Percentiles rank a stretch among this genome's conserved stretches.
These are phyloP conservation scores for Chrysoporthe cubensis DNA, from an alignment of 2,329 filamentous ascomycete genomes.

Conservation along the genomic window DNA sequence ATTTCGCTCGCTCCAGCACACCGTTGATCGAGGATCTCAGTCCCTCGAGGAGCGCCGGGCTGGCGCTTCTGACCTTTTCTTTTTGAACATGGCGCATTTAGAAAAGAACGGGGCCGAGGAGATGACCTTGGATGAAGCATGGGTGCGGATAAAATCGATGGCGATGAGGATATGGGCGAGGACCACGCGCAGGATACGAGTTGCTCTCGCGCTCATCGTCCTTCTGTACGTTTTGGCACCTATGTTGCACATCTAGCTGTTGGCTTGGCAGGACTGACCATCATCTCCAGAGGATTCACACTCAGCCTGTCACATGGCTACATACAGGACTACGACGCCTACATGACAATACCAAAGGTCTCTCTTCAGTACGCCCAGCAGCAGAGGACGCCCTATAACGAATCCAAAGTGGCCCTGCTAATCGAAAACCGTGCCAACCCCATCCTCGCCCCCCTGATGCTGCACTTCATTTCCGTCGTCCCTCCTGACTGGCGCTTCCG, in stretches of 20 bases:
- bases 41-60: not conserved
- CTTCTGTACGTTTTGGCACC: constrained; percentile 24
- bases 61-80: not conserved
- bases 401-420: constrained; percentile 56
- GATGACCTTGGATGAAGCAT: constrained; percentile 25
- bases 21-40: not conserved
- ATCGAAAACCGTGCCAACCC: constrained; percentile 53
- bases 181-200: constrained; percentile 27
- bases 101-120: constrained; percentile 20
- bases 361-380: constrained; percentile 27
- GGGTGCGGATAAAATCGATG: constrained; percentile 25
- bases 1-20: not conserved
- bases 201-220: constrained; percentile 11
- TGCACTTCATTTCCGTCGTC: constrained; percentile 57
- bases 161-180: constrained; percentile 23
- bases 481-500: constrained; percentile 59
- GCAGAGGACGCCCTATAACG: constrained; percentile 46
- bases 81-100: constrained; percentile 17
- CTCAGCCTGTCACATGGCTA: constrained; percentile 21
- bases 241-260: not conserved
- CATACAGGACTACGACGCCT: constrained; percentile 24
- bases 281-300: constrained; percentile 16
- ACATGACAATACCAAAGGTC: constrained; percentile 26
- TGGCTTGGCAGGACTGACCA: constrained; percentile 12
- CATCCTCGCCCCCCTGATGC: constrained; percentile 52